Base-by-base conservation (phyloP, 176 grass and related monocot genomes). In the Pharus latifolius region DNA sequence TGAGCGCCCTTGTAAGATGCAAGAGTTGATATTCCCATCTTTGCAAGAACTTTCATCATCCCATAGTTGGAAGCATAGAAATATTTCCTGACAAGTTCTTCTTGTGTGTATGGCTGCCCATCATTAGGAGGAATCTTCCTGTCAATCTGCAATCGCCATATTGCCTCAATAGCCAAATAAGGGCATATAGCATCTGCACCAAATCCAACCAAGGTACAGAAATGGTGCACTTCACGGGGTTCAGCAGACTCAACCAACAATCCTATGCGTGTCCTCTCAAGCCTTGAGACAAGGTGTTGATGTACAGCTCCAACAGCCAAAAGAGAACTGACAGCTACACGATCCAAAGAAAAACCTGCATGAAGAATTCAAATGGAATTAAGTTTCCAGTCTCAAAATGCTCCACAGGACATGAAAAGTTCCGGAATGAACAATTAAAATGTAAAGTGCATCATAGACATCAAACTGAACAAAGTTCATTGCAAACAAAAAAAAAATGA, bases 1-100 rank as follows among this genome's bases (percentile, higher is more conserved):
- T 91, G 88, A n/a, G 88, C 88, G 6, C 88, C 88, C 77, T 85
- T 91, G 49, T 91, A 91, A 1, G 88, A 91, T n/a, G 88, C 88
- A 18, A 91, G 64, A 19, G 88, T 91, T 22, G 88, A 91, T 65
- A 91, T 86, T 38, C 88, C 88, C 88, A 91, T 91, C 64, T 91
- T 91, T 25, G 88, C 82, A 50, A 91, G 56, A 78, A 91, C 88
- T 69, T 91, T 91, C 83, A 91, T 85, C 51, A 91, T 67, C 53
- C 88, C 88, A 74, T 86, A 75, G 35, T 75, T 86, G 18, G 72
- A 84, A 48, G 87, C 81, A 18, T 74, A 22, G 20, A 89, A 89
- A 54, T 89, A 89, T 18, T 68, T 81, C 10, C 63, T 34, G 10
- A 78, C 49, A 51, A 89, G 73, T 44, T 83, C 47, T 60, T 77